Conservation (phyloP, 768 basidiomycete genomes). For the Coprinopsis sp. region DNA sequence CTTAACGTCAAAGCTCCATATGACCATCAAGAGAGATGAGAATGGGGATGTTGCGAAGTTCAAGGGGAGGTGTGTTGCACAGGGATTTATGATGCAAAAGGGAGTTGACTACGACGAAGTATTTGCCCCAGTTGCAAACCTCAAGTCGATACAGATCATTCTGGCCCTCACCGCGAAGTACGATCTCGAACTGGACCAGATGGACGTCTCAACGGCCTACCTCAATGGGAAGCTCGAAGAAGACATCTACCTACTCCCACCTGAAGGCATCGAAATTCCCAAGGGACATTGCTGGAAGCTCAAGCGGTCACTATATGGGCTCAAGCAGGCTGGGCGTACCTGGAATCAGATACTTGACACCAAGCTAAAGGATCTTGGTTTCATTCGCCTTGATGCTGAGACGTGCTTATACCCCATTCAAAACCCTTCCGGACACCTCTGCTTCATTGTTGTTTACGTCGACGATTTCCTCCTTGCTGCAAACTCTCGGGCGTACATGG, state of each 20-base stretch:
- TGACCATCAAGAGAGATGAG: constrained; percentile 9
- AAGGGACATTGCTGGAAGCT: constrained; percentile 12
- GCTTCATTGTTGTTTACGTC: constrained; percentile 7
- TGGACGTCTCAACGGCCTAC: constrained; percentile 18
- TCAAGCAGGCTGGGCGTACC: constrained; percentile 14
- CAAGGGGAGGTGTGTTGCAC: constrained; percentile 14
- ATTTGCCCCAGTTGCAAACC: constrained; percentile 15
- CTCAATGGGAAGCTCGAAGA: constrained; percentile 16
- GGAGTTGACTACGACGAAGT: constrained; percentile 15
- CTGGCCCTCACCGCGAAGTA: constrained; percentile 14
- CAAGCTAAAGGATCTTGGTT: constrained; percentile 11
- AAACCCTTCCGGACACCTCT: constrained; percentile 5
- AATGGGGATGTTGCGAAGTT: constrained; percentile 11
- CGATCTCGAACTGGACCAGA: constrained; percentile 16
- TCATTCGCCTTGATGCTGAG: constrained; percentile 9
- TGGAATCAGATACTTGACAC: constrained; percentile 9
- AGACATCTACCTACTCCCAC: constrained; percentile 15
- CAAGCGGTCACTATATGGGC: constrained; percentile 15
- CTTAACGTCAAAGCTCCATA: constrained; percentile 11
- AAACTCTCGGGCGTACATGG: constrained; percentile 9
- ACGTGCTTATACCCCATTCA: constrained; percentile 7
- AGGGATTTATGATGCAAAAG: constrained; percentile 14
- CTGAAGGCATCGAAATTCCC: constrained; percentile 7
- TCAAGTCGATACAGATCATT: constrained; percentile 14
- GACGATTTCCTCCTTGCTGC: constrained; percentile 10